A percentile compares a stretch with the other conserved stretches of the same genome.
Conservation (phyloP, 305 asterid species). For the Petunia hybrid region DNA sequence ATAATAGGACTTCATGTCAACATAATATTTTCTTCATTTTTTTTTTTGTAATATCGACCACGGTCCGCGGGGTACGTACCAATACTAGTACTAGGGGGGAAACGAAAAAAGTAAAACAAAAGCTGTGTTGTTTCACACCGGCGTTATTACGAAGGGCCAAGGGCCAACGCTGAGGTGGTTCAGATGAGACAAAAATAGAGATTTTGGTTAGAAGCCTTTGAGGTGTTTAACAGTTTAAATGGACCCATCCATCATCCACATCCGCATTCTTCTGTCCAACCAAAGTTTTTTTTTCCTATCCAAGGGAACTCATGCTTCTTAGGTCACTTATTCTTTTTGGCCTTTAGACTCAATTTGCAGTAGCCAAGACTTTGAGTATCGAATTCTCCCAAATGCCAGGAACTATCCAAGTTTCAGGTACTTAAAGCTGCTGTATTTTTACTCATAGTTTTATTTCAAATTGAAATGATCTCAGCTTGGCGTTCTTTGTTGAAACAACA, state of each 20-base stretch:
- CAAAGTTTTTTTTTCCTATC: slow-evolving; percentile 33
- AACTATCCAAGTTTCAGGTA: slow-evolving; percentile 89
- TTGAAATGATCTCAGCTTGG: slow-evolving; percentile 8
- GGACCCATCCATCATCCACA: slow-evolving; percentile 68
- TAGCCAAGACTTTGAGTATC: slow-evolving; percentile 5
- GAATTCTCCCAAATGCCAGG: slow-evolving; percentile 73
- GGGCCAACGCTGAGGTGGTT: slow-evolving; percentile 1
- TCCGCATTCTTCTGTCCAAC: slow-evolving; percentile 48
- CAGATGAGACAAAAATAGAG: slow-evolving; percentile 50
- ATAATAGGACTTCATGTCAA: no score
- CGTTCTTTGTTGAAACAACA: slow-evolving; percentile 22
- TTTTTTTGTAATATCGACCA: no score
- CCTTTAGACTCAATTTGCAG: not conserved
- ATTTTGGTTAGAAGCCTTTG: slow-evolving; percentile 45
- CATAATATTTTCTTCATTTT: no score
- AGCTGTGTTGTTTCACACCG: not conserved
- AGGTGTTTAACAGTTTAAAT: slow-evolving; percentile 48
- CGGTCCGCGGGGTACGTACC: no score
- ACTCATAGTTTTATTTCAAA: slow-evolving; percentile 12
- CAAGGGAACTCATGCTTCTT: slow-evolving; percentile 31
- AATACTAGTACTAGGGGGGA: no score
- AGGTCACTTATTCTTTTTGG: not conserved
- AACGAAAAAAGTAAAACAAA: not conserved
- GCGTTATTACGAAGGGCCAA: not conserved
- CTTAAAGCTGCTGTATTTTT: slow-evolving; percentile 25